A percentile compares a stretch with the other conserved stretches of the same genome.
These are phyloP conservation scores for Bipolaris zeicola DNA, from an alignment of 2,329 filamentous ascomycete genomes.

Conservation along the genomic window DNA sequence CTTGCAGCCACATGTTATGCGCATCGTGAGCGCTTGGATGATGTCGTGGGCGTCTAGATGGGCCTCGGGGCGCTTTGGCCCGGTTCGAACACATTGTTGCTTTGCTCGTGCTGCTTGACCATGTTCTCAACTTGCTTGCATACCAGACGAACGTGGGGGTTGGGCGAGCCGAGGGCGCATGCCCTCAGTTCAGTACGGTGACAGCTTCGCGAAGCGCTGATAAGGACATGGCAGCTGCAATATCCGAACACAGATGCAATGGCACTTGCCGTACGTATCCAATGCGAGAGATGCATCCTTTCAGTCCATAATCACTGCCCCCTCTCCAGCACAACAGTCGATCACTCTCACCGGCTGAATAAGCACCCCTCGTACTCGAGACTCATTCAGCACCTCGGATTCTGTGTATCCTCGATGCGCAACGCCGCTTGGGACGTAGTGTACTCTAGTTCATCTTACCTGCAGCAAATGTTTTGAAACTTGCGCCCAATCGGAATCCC, in stretches of 20 bases:
- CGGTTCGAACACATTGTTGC: constrained; percentile 4
- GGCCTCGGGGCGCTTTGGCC: constrained; percentile 15
- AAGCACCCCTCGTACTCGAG: background rate
- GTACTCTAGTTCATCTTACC: constrained; percentile 21
- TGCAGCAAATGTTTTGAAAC: constrained; percentile 36
- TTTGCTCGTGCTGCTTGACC: constrained; percentile 10
- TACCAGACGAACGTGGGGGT: constrained; percentile 13
- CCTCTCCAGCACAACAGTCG: background rate
- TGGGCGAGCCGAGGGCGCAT: constrained; percentile 12
- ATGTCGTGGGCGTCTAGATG: constrained; percentile 17
- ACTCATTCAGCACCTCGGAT: background rate
- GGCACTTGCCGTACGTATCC: background rate
- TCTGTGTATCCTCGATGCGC: background rate
- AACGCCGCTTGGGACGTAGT: constrained; percentile 4
- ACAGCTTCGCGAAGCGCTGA: constrained; percentile 13
- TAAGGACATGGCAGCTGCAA: background rate
- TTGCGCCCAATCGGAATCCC: constrained; percentile 28
- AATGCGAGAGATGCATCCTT: background rate
- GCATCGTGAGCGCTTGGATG: constrained; percentile 19
- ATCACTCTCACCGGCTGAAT: background rate
- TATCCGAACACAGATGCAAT: background rate
- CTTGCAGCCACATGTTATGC: constrained; percentile 1
- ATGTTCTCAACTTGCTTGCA: constrained; percentile 3
- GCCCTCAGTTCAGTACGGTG: constrained; percentile 8
- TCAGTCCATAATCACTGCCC: background rate